Evolutionary conservation across 805 yeast species (phyloP).

Genomic region (Metschnikowia anglica): DNA sequence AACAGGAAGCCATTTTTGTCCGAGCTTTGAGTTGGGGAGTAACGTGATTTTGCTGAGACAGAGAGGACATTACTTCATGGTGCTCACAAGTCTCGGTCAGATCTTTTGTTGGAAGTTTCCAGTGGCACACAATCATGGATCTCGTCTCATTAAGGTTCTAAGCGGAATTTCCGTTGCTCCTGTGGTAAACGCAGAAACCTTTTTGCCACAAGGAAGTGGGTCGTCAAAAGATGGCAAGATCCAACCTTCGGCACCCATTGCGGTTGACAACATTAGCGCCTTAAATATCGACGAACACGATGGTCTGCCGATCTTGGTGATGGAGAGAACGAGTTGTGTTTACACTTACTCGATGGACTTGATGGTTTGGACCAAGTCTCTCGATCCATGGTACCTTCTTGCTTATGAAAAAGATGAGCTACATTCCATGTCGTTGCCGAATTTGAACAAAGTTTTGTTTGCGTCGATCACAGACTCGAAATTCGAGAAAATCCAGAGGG

Average conservation of each 20-base stretch:
- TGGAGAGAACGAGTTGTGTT: conserved; percentile 36
- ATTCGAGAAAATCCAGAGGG: conserved; percentile 12
- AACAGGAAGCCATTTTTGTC: conserved; percentile 46
- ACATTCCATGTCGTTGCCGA: neutral
- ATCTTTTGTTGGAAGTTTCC: conserved; percentile 52
- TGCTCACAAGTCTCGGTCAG: conserved; percentile 51
- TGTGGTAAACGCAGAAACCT: conserved; percentile 39
- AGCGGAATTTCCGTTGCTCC: conserved; percentile 53
- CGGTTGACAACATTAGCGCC: conserved; percentile 13
- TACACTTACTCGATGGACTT: conserved; percentile 44
- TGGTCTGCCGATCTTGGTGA: conserved; percentile 45
- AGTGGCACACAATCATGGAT: conserved; percentile 7
- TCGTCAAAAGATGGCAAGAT: neutral
- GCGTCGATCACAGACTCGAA: conserved; percentile 3
- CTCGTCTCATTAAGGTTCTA: conserved; percentile 30
- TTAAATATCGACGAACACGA: conserved; percentile 34
- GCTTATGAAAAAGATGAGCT: conserved; percentile 14
- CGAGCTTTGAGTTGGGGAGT: conserved; percentile 53
- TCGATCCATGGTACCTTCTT: conserved; percentile 46
- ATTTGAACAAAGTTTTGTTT: conserved; percentile 1
- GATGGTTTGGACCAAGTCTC: conserved; percentile 46
- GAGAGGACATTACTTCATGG: conserved; percentile 33
- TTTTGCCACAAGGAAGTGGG: conserved; percentile 12
- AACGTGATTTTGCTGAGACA: conserved; percentile 42
- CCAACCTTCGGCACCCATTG: neutral